Base-by-base conservation (phyloP, 2,329 filamentous ascomycete genomes). In the Dactylellina leptospora region DNA sequence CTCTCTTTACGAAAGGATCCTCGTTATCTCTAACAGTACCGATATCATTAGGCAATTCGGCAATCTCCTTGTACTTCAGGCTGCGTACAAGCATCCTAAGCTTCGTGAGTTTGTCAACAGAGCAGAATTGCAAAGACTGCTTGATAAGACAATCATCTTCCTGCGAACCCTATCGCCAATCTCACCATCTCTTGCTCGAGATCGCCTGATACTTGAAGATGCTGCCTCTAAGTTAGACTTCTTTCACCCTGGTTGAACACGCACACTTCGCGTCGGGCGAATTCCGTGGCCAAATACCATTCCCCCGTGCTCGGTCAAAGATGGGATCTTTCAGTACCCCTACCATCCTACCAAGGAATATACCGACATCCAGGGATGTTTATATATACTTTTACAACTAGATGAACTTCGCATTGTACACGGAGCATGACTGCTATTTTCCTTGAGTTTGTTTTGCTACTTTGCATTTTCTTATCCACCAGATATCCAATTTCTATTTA, bases 51-150 rank as follows among this genome's bases (percentile, higher is more conserved):
- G 93, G 4, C 95, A 99, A 91, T 99, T 96, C 83, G 93, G 95
- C 68, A 97, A 97, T 78, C 86, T 97, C 77, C 83, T 97, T 51
- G 91, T 96, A n/a, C 85, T 99, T 1, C 87, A 91, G 23, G 92
- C 93, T 0, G 90, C 89, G 2, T 93, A 87, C 80, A 85, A 84
- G 73, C 90, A 93, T 48, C 84, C 83, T 3, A 81, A 84, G 23
- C 84, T 96, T 0, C 81, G 81, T 3, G 78, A 81, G 3, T 85
- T 87, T 27, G 84, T 96, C 18, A 79, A 86, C 2, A 80, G 81
- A 50, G 79, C 83, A 0, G 80, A 82, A 1, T 81, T 96, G 5
- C 81, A 84, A 45, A 78, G 79, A 0, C 84, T 96, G 0, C 87
- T 96, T 64, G 78, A 82, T 40, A 87, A 86, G 73, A 97, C 93